Evolutionary conservation across 1,284 basidiomycete genomes (phyloP).

Genomic region (Ustilago nuda): DNA sequence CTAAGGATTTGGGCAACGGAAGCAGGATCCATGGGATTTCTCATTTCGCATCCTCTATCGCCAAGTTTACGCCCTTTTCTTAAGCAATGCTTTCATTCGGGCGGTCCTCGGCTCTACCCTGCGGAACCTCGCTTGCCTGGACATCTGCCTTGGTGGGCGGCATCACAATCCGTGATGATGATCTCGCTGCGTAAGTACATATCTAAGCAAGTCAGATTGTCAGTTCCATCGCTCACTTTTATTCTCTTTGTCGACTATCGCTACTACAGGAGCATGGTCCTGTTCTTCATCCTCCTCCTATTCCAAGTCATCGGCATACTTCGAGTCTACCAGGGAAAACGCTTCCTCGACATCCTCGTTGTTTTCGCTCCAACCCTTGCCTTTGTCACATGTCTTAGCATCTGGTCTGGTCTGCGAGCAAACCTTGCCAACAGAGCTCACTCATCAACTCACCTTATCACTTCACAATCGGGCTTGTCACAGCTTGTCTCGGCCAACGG

Average conservation of each 20-base stretch:
- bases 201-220: background rate
- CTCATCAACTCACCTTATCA: slow-evolving; percentile 5
- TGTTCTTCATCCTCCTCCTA: slow-evolving; percentile 32
- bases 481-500: slow-evolving; percentile 29
- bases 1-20: background rate
- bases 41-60: too few species aligned
- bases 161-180: slow-evolving; percentile 21
- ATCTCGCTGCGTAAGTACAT: slow-evolving; percentile 40
- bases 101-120: slow-evolving; percentile 1
- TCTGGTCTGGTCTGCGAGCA: slow-evolving; percentile 22
- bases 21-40: too few species aligned
- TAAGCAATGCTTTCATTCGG: background rate
- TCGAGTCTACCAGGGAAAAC: slow-evolving; percentile 17
- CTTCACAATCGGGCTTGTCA: slow-evolving; percentile 4
- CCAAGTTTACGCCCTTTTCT: background rate
- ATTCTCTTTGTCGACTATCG: background rate
- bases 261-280: slow-evolving; percentile 25
- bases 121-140: slow-evolving; percentile 32
- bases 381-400: slow-evolving; percentile 26
- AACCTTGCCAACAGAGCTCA: slow-evolving; percentile 19
- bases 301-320: slow-evolving; percentile 30
- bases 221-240: background rate
- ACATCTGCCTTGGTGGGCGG: slow-evolving; percentile 43
- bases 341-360: slow-evolving; percentile 14
- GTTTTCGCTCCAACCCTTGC: slow-evolving; percentile 24